Percentiles rank a stretch among this genome's conserved stretches.
phyloP scores from a whole-genome alignment of 495 filamentous ascomycete genomes.

The Podospora conica region DNA sequence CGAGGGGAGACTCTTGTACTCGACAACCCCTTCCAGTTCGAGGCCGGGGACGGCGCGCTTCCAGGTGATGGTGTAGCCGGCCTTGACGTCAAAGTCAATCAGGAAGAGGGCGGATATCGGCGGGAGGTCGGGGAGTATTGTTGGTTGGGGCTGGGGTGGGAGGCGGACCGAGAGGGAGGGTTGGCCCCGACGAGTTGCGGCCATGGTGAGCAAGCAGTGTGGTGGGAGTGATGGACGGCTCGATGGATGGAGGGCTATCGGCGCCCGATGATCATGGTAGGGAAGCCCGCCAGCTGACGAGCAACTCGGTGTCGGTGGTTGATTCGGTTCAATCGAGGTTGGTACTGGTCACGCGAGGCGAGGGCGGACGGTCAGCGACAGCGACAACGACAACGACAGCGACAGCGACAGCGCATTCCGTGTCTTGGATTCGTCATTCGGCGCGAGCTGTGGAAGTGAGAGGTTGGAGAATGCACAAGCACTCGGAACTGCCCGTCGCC shows the following conservation, averaged over 20 bases:
- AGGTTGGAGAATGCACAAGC: background rate
- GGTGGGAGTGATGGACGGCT: background rate
- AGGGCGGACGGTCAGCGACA: background rate
- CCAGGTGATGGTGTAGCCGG: conserved; percentile 84
- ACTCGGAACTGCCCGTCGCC: background rate
- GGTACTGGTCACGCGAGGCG: background rate
- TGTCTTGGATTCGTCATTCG: background rate
- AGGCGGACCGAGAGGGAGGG: conserved; percentile 44
- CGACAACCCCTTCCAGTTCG: conserved; percentile 80
- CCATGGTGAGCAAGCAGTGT: conserved; percentile 30
- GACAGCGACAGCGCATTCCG: background rate
- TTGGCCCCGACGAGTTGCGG: conserved; percentile 46
- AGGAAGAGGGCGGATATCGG: conserved; percentile 78
- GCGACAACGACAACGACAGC: background rate
- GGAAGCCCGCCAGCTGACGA: background rate
- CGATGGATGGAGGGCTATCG: background rate
- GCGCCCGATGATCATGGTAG: conserved; percentile 11
- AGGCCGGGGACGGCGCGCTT: conserved; percentile 65
- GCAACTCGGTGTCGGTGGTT: no score
- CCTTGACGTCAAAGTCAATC: conserved; percentile 79
- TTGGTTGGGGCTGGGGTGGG: conserved; percentile 23
- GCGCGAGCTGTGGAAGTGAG: background rate
- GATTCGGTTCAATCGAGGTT: background rate
- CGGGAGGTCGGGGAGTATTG: conserved; percentile 52
- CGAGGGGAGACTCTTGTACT: conserved; percentile 90